Conservation (phyloP, 176 grass and related monocot genomes). For the Aegilops umbellulata region DNA sequence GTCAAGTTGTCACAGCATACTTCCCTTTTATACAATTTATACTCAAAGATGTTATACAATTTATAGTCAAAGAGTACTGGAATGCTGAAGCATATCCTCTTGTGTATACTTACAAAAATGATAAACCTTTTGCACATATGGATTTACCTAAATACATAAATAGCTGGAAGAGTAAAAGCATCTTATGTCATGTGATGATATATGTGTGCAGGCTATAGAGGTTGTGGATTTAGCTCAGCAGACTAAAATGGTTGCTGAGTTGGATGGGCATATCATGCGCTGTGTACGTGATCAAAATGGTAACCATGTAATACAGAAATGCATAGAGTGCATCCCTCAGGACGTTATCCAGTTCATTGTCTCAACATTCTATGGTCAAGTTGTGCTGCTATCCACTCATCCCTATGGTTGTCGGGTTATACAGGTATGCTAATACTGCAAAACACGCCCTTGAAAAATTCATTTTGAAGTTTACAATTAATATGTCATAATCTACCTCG, state of each 20-base stretch:
- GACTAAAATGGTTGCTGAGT: conserved; percentile 71
- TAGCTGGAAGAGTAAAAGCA: not conserved
- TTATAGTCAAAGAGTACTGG: not conserved
- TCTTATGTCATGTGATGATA: conserved; percentile 5
- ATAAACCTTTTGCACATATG: not conserved
- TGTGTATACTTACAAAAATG: not conserved
- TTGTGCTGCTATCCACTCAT: conserved; percentile 77
- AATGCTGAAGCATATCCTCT: not conserved
- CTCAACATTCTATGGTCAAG: conserved; percentile 81
- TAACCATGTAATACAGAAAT: conserved; percentile 92
- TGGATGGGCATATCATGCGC: conserved; percentile 78
- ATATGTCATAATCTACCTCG: not conserved
- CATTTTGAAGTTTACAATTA: conserved; percentile 3
- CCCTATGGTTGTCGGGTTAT: conserved; percentile 85
- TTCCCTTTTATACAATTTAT: not conserved
- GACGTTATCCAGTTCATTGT: conserved; percentile 77
- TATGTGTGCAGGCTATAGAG: conserved; percentile 66
- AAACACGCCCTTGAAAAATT: not conserved
- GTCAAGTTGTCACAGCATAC: not conserved
- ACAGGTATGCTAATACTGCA: conserved; percentile 45
- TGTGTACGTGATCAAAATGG: conserved; percentile 96
- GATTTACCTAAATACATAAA: not conserved
- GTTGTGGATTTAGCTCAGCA: conserved; percentile 78
- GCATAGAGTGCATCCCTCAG: conserved; percentile 83
- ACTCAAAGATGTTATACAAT: no score